These are phyloP conservation scores for Tolypocladium album DNA, from an alignment of 2,329 filamentous ascomycete genomes.

Conservation along the genomic window DNA sequence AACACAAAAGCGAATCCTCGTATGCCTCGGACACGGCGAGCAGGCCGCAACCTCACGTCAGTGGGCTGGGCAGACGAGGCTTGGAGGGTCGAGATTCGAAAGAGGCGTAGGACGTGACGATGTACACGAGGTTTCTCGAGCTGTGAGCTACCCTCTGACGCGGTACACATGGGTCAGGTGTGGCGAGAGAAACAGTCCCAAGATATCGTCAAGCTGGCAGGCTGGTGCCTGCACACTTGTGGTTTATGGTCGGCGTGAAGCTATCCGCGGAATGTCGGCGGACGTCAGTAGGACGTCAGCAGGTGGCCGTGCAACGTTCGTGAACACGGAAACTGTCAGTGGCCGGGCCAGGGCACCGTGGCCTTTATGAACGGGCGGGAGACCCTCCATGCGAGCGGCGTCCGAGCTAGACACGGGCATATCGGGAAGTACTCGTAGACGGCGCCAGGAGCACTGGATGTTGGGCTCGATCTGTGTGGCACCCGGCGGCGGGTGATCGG, in stretches of 20 bases:
- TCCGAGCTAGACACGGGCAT: neutral
- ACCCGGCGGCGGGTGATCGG: slow-evolving; percentile 9
- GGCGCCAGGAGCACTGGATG: neutral
- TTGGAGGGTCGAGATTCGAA: neutral
- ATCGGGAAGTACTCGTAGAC: neutral
- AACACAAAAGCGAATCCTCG: neutral
- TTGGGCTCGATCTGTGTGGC: slow-evolving; percentile 8
- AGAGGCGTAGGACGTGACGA: neutral
- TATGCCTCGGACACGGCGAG: neutral
- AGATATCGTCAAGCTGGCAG: neutral
- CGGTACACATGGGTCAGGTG: neutral
- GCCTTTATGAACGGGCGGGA: neutral
- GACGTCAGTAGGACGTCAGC: neutral
- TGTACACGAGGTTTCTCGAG: neutral
- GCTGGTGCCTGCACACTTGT: neutral
- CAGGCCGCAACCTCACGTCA: neutral
- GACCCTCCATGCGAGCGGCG: neutral
- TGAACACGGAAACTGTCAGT: neutral
- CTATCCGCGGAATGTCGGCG: neutral
- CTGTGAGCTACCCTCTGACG: neutral
- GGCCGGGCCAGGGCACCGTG: neutral
- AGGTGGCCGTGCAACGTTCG: neutral
- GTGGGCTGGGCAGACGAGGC: neutral
- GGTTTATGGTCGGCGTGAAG: neutral
- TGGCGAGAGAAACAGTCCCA: neutral